phyloP scores from a whole-genome alignment of 2,329 filamentous ascomycete genomes.

The Sclerotiophoma versabilis region DNA sequence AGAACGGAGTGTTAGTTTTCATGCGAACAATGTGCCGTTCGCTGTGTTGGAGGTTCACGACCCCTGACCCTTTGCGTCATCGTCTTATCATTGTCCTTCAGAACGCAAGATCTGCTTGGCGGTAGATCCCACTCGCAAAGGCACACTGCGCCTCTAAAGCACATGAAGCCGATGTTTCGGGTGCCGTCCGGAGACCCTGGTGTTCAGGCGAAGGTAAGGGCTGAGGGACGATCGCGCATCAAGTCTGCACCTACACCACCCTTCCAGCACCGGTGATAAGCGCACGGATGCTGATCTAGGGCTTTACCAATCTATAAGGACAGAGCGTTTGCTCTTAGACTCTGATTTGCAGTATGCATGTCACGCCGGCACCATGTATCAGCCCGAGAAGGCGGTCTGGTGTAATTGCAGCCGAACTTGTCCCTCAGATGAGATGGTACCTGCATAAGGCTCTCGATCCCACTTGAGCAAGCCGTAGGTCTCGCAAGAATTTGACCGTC shows the following conservation, averaged over 20 bases:
- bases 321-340: no score
- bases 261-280: no score
- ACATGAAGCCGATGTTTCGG: not conserved
- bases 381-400: no score
- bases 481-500: not conserved
- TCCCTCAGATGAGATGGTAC: not conserved
- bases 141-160: not conserved
- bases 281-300: no score
- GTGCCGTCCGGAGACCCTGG: not conserved
- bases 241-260: not conserved
- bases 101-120: constrained; percentile 9
- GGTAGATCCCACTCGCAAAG: not conserved
- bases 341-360: no score
- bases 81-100: not conserved
- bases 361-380: no score
- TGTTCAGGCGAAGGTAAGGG: not conserved
- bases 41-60: not conserved
- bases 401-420: not conserved
- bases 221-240: not conserved
- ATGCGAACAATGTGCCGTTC: not conserved
- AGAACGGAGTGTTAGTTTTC: not conserved
- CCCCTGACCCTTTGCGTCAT: not conserved
- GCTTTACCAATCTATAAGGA: no score
- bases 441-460: not conserved
- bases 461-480: not conserved